Evolutionary conservation across 331 rosid species (phyloP), one percentile per base, ranked within the genome.

Genomic region (Cucumis variabilis): DNA sequence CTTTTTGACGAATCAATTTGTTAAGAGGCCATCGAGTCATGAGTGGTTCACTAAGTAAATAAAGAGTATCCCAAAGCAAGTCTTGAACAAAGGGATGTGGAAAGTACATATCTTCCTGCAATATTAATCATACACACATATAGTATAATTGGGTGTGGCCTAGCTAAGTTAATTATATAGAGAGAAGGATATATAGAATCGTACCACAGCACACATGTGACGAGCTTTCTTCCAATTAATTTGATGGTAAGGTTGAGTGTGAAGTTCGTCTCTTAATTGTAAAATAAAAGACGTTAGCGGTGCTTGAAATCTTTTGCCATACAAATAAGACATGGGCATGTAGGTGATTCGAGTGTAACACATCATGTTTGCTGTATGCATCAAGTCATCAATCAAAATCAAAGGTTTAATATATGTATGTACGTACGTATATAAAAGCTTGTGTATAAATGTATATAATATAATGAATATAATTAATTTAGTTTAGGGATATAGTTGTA

Each of bases 1-100:
- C 94, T 62, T 53, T 91, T 44, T 96, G 90, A 24, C 99, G 91
- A 0, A 96, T 62, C 60, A 94, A 10, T 62, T 93, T 96, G 82
- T 94, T 93, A 16, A 93, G 89, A 3, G 97, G 98, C 97, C 97
- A 93, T 5, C 94, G 94, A 6, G 93, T 93, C 27, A 94, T 91
- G 30, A 93, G 84, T 17, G 97, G 96, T 80, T 96, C 99, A 0
- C 82, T 90, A 28, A 90, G 73, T 23, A 90, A 37, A 76, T 96
- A 94, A 24, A 94, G 89, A 72, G 90, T 68, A 82, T 96, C 99
- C 98, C 98, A 94, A 1, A 93, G 51, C 0, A 94, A 16, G 86
- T 93, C 94, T 87, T 94, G 98, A 25, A 96, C 87, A 86, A 87
- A 87, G 8, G 93, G 93, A 71, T 94, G 98, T 0, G 96, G 96